Percentiles rank a stretch among this genome's conserved stretches.
Conservation (phyloP, 225 moss, liverwort and hornwort genomes). For the Pseudisothecium myosuroides region DNA sequence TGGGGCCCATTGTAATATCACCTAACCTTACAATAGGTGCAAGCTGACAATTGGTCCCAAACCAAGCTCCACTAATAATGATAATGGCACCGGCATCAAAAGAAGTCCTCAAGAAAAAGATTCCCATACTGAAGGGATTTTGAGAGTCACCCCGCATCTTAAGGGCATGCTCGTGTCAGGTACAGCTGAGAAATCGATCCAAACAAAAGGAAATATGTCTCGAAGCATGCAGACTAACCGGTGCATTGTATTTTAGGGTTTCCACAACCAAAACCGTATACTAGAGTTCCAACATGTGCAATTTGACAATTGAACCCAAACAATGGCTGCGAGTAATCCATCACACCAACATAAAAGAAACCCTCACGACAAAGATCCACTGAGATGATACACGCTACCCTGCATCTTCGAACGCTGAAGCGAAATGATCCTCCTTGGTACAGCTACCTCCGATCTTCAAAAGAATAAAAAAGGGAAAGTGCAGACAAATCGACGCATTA, state of each 20-base stretch:
- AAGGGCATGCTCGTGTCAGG: neutral
- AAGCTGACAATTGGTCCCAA: neutral
- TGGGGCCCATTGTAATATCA: neutral
- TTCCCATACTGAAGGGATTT: neutral
- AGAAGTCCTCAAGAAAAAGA: neutral
- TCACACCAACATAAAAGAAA: neutral
- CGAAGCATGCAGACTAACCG: neutral
- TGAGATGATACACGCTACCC: neutral
- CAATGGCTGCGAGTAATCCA: neutral
- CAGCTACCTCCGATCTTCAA: neutral
- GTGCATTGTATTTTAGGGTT: neutral
- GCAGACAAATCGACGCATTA: neutral
- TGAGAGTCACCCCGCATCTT: neutral
- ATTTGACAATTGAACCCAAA: neutral
- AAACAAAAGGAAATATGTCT: neutral
- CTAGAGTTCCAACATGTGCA: neutral
- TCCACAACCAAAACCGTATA: neutral
- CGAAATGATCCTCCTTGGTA: neutral
- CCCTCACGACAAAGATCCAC: neutral
- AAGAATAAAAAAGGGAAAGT: neutral
- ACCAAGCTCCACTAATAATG: neutral
- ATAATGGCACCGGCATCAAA: neutral
- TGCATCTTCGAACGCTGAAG: neutral
- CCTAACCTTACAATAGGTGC: neutral
- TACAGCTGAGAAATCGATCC: neutral